These are phyloP conservation scores for Coemansia sp. DNA, from an alignment of 192 early-diverging fungal genomes.

Conservation along the genomic window DNA sequence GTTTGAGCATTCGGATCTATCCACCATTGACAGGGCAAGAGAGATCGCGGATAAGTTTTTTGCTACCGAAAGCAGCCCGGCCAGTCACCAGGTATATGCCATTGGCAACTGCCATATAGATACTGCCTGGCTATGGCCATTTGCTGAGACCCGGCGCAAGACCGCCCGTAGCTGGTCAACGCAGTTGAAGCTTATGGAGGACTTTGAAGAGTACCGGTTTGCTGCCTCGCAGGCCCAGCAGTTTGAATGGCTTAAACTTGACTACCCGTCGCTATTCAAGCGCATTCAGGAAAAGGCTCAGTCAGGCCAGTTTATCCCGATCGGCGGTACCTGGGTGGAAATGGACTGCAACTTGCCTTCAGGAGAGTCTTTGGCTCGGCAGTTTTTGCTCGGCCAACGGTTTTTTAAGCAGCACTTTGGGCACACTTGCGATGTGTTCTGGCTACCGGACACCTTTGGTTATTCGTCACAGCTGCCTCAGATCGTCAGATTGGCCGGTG, in stretches of 20 bases:
- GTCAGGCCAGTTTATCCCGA: constrained; percentile 82
- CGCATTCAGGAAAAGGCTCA: constrained; percentile 69
- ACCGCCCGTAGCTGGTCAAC: constrained; percentile 80
- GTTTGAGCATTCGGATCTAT: constrained; percentile 49
- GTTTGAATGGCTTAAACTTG: constrained; percentile 83
- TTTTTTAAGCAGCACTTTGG: constrained; percentile 83
- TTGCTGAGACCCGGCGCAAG: constrained; percentile 96
- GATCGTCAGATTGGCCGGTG: constrained; percentile 71
- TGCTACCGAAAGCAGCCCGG: constrained; percentile 57
- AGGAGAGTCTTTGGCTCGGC: constrained; percentile 90
- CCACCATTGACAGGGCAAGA: constrained; percentile 37
- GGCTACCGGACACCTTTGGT: constrained; percentile 95
- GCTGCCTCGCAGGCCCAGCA: constrained; percentile 96
- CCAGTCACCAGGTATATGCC: constrained; percentile 73
- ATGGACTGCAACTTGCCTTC: constrained; percentile 98
- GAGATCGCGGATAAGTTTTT: constrained; percentile 66
- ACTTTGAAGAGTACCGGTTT: constrained; percentile 87
- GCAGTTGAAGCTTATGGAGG: constrained; percentile 78
- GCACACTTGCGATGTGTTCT: constrained; percentile 71
- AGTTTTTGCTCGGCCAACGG: constrained; percentile 91
- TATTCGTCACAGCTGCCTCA: constrained; percentile 92
- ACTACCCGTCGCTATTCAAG: constrained; percentile 81
- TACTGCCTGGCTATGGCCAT: constrained; percentile 97
- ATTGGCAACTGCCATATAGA: constrained; percentile 93
- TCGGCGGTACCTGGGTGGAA: constrained; percentile 96